These are phyloP conservation scores for Fusarium circinatum DNA, from an alignment of 2,329 filamentous ascomycete species.

Conservation along the genomic window DNA sequence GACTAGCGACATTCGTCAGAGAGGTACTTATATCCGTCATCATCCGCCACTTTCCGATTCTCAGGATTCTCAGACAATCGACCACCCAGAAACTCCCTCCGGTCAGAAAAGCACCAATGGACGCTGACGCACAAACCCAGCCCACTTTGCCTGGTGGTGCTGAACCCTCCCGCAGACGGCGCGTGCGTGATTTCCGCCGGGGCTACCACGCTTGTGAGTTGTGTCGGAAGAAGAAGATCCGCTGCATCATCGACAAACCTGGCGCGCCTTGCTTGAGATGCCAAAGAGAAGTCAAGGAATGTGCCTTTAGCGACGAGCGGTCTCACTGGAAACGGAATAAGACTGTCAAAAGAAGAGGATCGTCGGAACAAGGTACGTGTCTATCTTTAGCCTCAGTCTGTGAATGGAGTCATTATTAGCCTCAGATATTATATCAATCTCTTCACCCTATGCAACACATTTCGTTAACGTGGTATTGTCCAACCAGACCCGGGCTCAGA, in stretches of 20 bases:
- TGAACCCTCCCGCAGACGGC: not conserved
- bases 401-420: no score
- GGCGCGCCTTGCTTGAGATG: conserved; percentile 22
- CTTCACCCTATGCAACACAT: not conserved
- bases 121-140: not conserved
- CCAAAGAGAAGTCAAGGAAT: conserved; percentile 17
- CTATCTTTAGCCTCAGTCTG: not conserved
- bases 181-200: conserved; percentile 25
- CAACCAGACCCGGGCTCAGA: not conserved
- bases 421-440: not conserved
- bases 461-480: not conserved
- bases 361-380: not conserved
- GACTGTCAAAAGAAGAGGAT: not conserved
- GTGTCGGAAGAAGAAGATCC: conserved; percentile 33
- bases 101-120: not conserved
- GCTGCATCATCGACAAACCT: conserved; percentile 16
- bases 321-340: not conserved
- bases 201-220: conserved; percentile 29
- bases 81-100: not conserved
- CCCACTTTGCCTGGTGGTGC: not conserved
- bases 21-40: not conserved
- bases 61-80: not conserved
- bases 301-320: conserved; percentile 19
- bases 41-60: not conserved
- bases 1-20: not conserved